Base-by-base conservation (phyloP, 1,139 yeast species). In the Nakaseomyces uthaithaninus region DNA sequence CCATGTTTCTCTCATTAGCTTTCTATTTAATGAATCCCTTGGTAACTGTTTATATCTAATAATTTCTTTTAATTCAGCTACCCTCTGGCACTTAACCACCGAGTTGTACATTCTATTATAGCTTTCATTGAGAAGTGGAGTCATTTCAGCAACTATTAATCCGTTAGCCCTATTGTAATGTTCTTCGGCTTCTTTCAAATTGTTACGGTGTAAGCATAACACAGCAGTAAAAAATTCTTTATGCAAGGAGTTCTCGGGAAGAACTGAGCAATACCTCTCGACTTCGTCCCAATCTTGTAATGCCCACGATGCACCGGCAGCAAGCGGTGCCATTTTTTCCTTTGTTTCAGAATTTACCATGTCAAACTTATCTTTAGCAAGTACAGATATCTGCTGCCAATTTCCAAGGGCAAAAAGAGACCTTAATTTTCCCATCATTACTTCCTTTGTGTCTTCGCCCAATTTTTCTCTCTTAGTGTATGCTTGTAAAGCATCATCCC, bases 231-330 rank as follows among this genome's bases (percentile, higher is more conserved):
- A 91, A 60, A 91, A 93, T 1, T 95, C 93, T 44, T 87, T 77
- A 55, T 93, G 97, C 0, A 97, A 95, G 3, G 95, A 84, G 49
- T 86, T 95, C 1, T 77, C 67, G 50, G 86, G 86, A 94, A 93
- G 86, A 0, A 84, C 95, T 46, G 77, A 70, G 43, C 89, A 87
- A 55, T 89, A 93, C 8, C 83, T 74, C 55, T 86, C 96, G 91
- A 93, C 89, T 54, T 86, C 72, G 53, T 87, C 96, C 98, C 98
- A 93, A 59, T 86, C 93, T 2, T 91, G 91, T 37, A 91, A 68
- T n/a, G 97, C 97, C 98, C 98, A 91, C 1, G 97, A 86, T 0
- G 98, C 97, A 2, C 97, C 97, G 0, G 97, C 98, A 0, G 98
- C 98, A 41, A 93, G 66, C 1, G 98, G 98, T 1, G 98, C 97